phyloP scores from a whole-genome alignment of 2,329 filamentous ascomycete genomes.

The Botrytis byssoidea region DNA sequence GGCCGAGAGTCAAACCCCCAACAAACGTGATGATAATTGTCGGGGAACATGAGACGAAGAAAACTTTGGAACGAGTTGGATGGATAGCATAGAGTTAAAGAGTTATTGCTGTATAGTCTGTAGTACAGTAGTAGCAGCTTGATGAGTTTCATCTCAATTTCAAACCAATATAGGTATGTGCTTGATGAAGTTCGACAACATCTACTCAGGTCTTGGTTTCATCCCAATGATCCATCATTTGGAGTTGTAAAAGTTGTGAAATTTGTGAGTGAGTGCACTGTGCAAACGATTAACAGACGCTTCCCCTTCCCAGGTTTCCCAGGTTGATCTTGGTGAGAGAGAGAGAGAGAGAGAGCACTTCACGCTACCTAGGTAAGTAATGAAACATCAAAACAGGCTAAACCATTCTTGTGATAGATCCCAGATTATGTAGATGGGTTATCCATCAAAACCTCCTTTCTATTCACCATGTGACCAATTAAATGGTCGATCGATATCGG shows the following conservation, averaged over 20 bases:
- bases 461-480: background rate
- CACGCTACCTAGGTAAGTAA: background rate
- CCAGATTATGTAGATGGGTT: background rate
- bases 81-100: background rate
- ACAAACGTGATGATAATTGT: background rate
- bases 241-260: background rate
- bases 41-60: background rate
- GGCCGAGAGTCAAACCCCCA: background rate
- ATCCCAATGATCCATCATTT: background rate
- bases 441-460: slow-evolving; percentile 1
- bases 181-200: background rate
- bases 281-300: background rate
- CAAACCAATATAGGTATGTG: background rate
- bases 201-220: background rate
- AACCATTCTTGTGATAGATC: background rate
- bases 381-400: background rate
- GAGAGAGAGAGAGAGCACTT: background rate
- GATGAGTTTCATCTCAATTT: slow-evolving; percentile 1
- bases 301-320: background rate
- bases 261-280: background rate
- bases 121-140: background rate
- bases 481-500: background rate
- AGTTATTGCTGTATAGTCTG: background rate
- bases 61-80: background rate
- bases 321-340: background rate